Evolutionary conservation across 2,329 filamentous ascomycete species (phyloP).

Genomic region (Aspergillus quadrilineatus): DNA sequence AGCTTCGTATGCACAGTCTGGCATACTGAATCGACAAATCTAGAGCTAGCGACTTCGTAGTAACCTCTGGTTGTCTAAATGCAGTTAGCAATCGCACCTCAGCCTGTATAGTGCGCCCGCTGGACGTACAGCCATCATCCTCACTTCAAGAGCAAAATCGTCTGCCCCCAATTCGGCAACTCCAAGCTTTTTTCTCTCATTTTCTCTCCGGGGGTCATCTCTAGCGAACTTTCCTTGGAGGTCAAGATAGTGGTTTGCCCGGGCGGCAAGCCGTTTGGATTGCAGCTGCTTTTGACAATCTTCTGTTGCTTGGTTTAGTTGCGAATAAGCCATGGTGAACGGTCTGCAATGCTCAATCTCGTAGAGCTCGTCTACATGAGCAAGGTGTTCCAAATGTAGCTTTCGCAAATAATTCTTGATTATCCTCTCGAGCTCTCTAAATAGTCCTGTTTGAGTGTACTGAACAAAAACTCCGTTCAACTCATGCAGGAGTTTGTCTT

Average conservation of each 20-base stretch:
- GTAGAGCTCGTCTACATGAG: conserved; percentile 52
- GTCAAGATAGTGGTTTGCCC: conserved; percentile 21
- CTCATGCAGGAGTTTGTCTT: conserved; percentile 43
- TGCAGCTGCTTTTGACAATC: conserved; percentile 16
- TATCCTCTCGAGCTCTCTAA: conserved; percentile 35
- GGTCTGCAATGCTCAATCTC: conserved; percentile 56
- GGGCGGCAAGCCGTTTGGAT: conserved; percentile 19
- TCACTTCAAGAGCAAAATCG: conserved; percentile 36
- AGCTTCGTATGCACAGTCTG: conserved; percentile 39
- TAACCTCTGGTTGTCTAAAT: conserved; percentile 37
- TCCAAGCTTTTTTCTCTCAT: conserved; percentile 27
- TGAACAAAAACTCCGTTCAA: conserved; percentile 42
- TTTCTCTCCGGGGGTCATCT: conserved; percentile 20
- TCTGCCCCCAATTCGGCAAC: conserved; percentile 33
- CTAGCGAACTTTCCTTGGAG: background rate
- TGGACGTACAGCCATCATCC: conserved; percentile 43
- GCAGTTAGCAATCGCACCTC: conserved; percentile 12
- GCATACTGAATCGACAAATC: conserved; percentile 42
- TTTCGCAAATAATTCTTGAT: conserved; percentile 50
- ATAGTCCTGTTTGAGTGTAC: conserved; percentile 38
- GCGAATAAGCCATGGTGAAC: conserved; percentile 51
- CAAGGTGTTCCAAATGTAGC: conserved; percentile 41
- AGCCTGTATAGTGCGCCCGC: background rate
- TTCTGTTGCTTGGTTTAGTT: conserved; percentile 25
- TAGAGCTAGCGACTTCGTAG: conserved; percentile 40